Percentiles rank a stretch among this genome's conserved stretches.
These are phyloP conservation scores for Leccinum truebloodii DNA, from an alignment of 768 basidiomycete genomes.

Conservation along the genomic window DNA sequence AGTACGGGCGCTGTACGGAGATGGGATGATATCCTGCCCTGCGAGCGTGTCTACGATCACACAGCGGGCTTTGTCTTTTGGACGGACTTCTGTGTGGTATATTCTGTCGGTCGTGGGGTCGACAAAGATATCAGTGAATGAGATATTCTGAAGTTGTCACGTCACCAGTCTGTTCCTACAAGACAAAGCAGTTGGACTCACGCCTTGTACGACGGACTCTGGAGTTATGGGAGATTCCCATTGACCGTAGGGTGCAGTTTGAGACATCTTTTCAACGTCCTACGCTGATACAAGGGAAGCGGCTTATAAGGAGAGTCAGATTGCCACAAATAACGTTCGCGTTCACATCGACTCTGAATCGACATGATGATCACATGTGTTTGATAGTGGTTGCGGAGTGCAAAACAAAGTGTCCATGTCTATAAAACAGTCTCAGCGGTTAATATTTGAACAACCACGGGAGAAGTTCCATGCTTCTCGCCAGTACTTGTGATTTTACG, in stretches of 20 bases:
- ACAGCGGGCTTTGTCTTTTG: conserved; percentile 53
- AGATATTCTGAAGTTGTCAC: conserved; percentile 26
- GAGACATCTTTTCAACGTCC: conserved; percentile 15
- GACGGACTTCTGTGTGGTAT: conserved; percentile 62
- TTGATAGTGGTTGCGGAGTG: background rate
- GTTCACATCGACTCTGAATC: background rate
- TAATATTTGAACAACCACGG: no score
- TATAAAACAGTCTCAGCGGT: no score
- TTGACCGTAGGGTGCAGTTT: conserved; percentile 55
- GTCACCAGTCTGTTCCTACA: conserved; percentile 3
- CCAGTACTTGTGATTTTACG: no score
- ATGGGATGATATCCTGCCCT: conserved; percentile 50
- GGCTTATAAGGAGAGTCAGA: background rate
- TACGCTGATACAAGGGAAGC: background rate
- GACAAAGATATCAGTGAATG: conserved; percentile 48
- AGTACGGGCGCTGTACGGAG: conserved; percentile 56
- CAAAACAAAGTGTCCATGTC: background rate
- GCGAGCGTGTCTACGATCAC: conserved; percentile 56
- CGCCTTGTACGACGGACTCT: conserved; percentile 49
- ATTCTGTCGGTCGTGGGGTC: conserved; percentile 47
- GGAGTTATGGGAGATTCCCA: conserved; percentile 62
- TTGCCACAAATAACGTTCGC: background rate
- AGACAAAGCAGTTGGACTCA: conserved; percentile 26
- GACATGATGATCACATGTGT: background rate
- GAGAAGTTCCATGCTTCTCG: no score